Conservation (phyloP, 169 alveolate genomes). For the Eimeria nieschulzi region DNA sequence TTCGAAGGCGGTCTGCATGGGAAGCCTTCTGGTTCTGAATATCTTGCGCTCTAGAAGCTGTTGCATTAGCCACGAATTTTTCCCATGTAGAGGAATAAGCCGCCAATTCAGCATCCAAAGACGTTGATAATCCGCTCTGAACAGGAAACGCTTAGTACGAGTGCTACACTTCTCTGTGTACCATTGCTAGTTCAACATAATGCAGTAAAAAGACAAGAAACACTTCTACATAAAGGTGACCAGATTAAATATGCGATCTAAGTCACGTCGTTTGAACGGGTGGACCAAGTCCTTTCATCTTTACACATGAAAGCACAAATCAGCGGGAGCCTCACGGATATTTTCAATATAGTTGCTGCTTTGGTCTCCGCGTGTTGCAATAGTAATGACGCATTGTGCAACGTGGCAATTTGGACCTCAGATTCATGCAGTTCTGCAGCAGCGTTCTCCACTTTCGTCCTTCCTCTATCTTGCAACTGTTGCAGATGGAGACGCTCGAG, state of each 20-base stretch:
- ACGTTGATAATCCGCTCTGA: neutral
- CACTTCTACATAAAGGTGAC: too few relatives aligned
- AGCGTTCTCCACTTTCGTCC: constrained; percentile 13
- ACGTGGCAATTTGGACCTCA: constrained; percentile 36
- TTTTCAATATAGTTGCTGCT: constrained; percentile 27
- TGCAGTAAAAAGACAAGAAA: too few relatives aligned
- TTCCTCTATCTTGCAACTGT: neutral
- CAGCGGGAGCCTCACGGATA: constrained; percentile 7
- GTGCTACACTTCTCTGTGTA: too few relatives aligned
- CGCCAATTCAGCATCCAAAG: constrained; percentile 38
- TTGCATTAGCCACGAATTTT: constrained; percentile 16
- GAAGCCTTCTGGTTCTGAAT: constrained; percentile 26
- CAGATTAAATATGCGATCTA: too few relatives aligned
- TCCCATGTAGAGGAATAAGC: constrained; percentile 59
- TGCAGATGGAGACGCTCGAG: constrained; percentile 30
- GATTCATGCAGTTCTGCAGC: constrained; percentile 57
- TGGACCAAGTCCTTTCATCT: too few relatives aligned
- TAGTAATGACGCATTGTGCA: constrained; percentile 24
- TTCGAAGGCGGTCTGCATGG: constrained; percentile 21
- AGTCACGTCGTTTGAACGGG: too few relatives aligned
- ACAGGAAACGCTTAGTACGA: too few relatives aligned
- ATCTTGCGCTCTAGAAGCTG: constrained; percentile 31
- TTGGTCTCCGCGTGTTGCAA: constrained; percentile 48
- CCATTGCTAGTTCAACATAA: too few relatives aligned
- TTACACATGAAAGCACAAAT: too few relatives aligned